Base-by-base conservation (phyloP, 306 rosid genomes). In the Aeschynomene evenia region DNA sequence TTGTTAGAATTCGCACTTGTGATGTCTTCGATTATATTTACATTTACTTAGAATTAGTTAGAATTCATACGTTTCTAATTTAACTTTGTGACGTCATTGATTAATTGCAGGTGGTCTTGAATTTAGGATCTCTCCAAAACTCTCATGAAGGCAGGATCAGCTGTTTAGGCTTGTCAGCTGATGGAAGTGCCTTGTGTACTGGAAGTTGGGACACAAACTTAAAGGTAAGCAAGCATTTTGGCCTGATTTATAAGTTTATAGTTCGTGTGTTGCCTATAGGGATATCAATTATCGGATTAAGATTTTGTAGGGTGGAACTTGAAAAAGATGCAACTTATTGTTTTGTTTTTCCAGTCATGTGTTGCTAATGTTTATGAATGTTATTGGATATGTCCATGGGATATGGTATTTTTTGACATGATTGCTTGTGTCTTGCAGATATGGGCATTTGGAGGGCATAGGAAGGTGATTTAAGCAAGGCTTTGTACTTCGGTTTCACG, bases 151-250 rank as follows among this genome's bases (percentile, higher is more conserved):
- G 76, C 24, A 86, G 82, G 80, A 83, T 94, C 59, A 91, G 71
- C 83, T 94, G 97, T 78, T 85, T 94, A 86, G 97, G 99, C 61
- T 83, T 94, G 85, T 88, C 99, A 15, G 95, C 96, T 82, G 99
- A 94, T 81, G 99, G 99, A 78, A 94, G 99, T 83, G 99, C 99
- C 71, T 73, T 94, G 77, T 94, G 99, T 89, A 91, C 99, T 66
- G 97, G 99, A 80, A 94, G 99, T 79, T 91, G 68, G 88, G 99
- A 94, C 83, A 82, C 91, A 80, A 94, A 94, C 81, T 90, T 94
- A 62, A 94, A 94, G 99, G 99, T 91, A 62, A 70, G 82, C 74
- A 10, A 39, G 67, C 64, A 31, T 77, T 64, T 73, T 53, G 21
- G 23, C 10, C 14, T 49, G 66, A 24, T 70, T 50, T 12, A 39